Evolutionary conservation across 1,284 basidiomycete genomes (phyloP), one percentile per base, ranked within the genome.

Genomic region (Phlebopus sp.): DNA sequence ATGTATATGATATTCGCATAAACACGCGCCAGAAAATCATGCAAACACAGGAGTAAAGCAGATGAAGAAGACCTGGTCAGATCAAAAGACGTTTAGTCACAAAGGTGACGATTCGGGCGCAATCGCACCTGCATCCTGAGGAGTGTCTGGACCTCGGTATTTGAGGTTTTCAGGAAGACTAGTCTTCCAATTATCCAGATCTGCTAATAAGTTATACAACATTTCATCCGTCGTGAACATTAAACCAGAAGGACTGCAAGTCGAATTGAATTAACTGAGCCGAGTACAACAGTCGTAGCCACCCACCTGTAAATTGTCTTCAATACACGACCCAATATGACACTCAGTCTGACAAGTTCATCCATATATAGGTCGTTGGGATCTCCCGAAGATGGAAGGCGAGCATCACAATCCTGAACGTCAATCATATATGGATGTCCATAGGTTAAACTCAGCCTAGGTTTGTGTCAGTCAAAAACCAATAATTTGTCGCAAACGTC

Each of bases 1-100:
- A 90, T 23, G 81, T 79, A 69, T 95, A 94, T 51, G 89, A 91
- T 65, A 96, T 90, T 46, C 93, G 82, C 89, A 96, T 93, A 73
- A 97, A 97, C 15, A 95, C 88, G 46, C 91, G 84, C 89, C 89
- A 94, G 70, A 94, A 90, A 66, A 90, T 85, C 83, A 91, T 90
- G 59, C 84, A 85, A 36, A 95, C 83, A 57, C 89, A 90, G n/a
- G 87, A 81, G 63, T 90, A 92, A 41, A 90, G 75, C 47, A 97
- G 68, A 67, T 94, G 91, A 19, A 97, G 74, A 47, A 95, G 73
- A 29, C 92, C 93, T 87, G 51, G 9, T 17, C 34, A 49, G n/a
- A 31, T 42, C 11, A 10, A 31, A 44, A 43, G 14, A 30, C 23
- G 37, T 39, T 30, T 49, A 37, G 45, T 41, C 47, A 38, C 51